phyloP scores from a whole-genome alignment of 306 rosid species.

The Medicago truncatula region DNA sequence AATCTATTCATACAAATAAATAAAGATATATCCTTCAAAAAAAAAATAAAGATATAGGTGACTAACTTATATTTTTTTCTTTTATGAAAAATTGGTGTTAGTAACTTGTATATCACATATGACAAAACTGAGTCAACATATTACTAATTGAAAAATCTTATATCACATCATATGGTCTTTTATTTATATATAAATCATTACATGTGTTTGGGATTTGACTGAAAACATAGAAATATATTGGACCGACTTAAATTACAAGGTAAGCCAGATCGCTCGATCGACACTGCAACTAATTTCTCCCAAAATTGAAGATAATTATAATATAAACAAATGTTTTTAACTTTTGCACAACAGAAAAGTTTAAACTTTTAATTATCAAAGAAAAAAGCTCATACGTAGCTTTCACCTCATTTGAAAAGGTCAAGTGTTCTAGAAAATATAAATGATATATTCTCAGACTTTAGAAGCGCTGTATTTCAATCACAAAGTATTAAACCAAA shows the following conservation, averaged over 20 bases:
- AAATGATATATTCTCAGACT: neutral
- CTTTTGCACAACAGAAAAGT: no score
- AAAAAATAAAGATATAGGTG: neutral
- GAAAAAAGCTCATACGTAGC: neutral
- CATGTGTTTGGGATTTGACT: slow-evolving; percentile 2
- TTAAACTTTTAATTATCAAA: neutral
- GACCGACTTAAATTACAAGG: neutral
- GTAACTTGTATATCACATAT: neutral
- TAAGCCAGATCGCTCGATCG: neutral
- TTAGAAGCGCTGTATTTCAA: neutral
- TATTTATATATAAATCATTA: no score
- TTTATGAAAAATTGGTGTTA: neutral
- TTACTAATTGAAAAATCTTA: neutral
- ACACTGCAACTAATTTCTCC: neutral
- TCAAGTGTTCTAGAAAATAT: slow-evolving; percentile 26
- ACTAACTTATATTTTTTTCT: neutral
- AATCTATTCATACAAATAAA: neutral
- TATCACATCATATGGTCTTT: neutral
- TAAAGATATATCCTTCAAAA: neutral
- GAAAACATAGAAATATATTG: neutral
- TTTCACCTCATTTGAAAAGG: neutral
- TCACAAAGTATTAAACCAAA: neutral
- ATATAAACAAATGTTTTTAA: neutral
- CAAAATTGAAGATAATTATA: neutral
- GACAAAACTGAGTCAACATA: neutral